Conservation (phyloP, 352 stramenopile genomes). For the Phytophthora fragariaefolia region DNA sequence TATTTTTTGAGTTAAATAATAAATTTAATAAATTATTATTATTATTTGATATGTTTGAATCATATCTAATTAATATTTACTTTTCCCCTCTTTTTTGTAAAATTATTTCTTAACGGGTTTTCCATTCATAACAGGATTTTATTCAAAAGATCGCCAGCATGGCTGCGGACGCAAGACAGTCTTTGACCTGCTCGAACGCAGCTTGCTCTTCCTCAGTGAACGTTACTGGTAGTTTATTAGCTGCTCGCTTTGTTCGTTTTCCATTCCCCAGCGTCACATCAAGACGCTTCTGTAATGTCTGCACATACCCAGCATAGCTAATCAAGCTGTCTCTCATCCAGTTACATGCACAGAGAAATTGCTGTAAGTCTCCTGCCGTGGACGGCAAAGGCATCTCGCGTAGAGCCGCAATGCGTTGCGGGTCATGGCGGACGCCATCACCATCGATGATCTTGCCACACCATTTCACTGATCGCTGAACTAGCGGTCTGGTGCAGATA, state of each 20-base stretch:
- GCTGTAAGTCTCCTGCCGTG: conserved; percentile 2
- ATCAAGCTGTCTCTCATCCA: conserved; percentile 8
- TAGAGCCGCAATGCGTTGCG: not conserved
- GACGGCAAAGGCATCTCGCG: conserved; percentile 3
- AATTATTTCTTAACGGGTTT: too few species aligned
- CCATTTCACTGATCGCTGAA: conserved; percentile 24
- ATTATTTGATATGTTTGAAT: too few species aligned
- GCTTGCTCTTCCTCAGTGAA: not conserved
- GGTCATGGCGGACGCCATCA: conserved; percentile 5
- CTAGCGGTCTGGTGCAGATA: too few species aligned
- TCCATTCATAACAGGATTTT: too few species aligned
- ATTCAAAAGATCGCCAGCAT: too few species aligned
- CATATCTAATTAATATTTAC: too few species aligned
- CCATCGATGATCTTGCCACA: conserved; percentile 21
- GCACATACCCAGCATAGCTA: not conserved
- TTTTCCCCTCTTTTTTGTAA: too few species aligned
- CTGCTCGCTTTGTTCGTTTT: conserved; percentile 11
- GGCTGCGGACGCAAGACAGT: not conserved
- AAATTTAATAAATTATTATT: too few species aligned
- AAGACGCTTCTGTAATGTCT: not conserved
- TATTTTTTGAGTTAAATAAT: too few species aligned
- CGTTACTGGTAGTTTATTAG: not conserved
- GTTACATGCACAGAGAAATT: conserved; percentile 6
- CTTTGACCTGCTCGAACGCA: conserved; percentile 5
- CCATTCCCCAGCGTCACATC: not conserved